Percentiles rank a stretch among this genome's conserved stretches.
These are phyloP conservation scores for Lunularia cruciata DNA, from an alignment of 225 moss, liverwort and hornwort genomes.

Conservation along the genomic window DNA sequence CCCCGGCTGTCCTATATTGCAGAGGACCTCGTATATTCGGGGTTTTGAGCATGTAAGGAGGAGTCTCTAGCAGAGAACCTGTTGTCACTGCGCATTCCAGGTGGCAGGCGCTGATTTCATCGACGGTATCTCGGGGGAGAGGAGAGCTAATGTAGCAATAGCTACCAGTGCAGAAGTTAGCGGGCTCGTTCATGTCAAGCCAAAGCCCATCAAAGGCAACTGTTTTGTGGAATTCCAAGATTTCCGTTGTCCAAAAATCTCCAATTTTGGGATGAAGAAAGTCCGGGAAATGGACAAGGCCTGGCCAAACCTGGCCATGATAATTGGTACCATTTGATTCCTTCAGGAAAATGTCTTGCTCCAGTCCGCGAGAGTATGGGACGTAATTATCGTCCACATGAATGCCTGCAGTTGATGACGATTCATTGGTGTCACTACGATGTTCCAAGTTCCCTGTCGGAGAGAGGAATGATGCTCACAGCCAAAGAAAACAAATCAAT, in stretches of 20 bases:
- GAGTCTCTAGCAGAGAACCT: slow-evolving; percentile 53
- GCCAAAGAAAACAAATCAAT: too few relatives aligned
- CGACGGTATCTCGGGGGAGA: too few relatives aligned
- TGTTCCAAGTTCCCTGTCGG: too few relatives aligned
- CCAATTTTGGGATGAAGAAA: slow-evolving; percentile 50
- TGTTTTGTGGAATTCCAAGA: slow-evolving; percentile 41
- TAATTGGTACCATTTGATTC: slow-evolving; percentile 50
- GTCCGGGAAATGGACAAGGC: slow-evolving; percentile 58
- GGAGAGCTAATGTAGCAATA: slow-evolving; percentile 12
- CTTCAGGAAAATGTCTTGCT: slow-evolving; percentile 53
- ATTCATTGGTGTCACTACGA: too few relatives aligned
- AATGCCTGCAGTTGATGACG: slow-evolving; percentile 21
- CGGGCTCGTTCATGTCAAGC: slow-evolving; percentile 78
- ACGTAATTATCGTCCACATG: slow-evolving; percentile 29
- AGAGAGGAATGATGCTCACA: too few relatives aligned
- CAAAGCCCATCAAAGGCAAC: slow-evolving; percentile 70
- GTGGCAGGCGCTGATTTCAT: slow-evolving; percentile 50
- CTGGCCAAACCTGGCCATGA: slow-evolving; percentile 77
- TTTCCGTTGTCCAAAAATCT: slow-evolving; percentile 53
- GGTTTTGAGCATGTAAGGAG: slow-evolving; percentile 47
- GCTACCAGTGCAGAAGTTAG: slow-evolving; percentile 65
- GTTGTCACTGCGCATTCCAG: slow-evolving; percentile 44
- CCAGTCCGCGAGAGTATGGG: slow-evolving; percentile 51
- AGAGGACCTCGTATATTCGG: slow-evolving; percentile 36
- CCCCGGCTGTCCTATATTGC: slow-evolving; percentile 52